Evolutionary conservation across 495 filamentous ascomycete species (phyloP).

Genomic region (Patellaria atrata): DNA sequence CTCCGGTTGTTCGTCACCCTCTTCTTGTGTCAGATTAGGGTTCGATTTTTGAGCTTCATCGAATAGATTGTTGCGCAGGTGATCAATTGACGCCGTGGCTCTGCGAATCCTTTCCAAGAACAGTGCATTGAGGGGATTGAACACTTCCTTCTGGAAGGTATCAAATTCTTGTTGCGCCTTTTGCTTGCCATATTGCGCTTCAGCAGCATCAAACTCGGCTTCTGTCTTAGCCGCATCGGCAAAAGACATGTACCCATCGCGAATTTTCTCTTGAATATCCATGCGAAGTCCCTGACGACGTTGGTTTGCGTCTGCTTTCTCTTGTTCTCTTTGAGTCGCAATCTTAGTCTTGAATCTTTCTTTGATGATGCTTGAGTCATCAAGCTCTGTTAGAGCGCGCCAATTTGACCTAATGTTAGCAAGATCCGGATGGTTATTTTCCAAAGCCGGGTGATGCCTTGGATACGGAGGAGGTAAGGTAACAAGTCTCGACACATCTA

Average conservation of each 20-base stretch:
- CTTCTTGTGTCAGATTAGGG: conserved; percentile 76
- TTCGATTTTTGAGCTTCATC: conserved; percentile 55
- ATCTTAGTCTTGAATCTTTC: conserved; percentile 34
- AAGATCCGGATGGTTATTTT: conserved; percentile 86
- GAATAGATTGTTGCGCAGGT: conserved; percentile 55
- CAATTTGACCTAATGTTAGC: conserved; percentile 60
- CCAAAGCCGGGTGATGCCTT: conserved; percentile 83
- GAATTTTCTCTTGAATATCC: conserved; percentile 61
- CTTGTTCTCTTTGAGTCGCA: conserved; percentile 28
- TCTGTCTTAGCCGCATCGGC: conserved; percentile 70
- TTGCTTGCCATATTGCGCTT: conserved; percentile 45
- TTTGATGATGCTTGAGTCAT: conserved; percentile 54
- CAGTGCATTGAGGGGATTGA: conserved; percentile 62
- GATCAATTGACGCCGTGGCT: conserved; percentile 49
- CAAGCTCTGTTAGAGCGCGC: conserved; percentile 59
- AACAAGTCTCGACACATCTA: conserved; percentile 84
- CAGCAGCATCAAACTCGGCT: conserved; percentile 45
- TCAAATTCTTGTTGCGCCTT: conserved; percentile 60
- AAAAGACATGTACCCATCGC: conserved; percentile 60
- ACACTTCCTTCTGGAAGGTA: conserved; percentile 55
- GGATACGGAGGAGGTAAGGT: conserved; percentile 90
- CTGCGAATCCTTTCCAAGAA: conserved; percentile 35
- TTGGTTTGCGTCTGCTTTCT: conserved; percentile 34
- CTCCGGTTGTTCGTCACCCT: conserved; percentile 90
- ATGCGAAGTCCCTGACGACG: conserved; percentile 36